Evolutionary conservation across 805 yeast genomes (phyloP), one percentile per base, ranked within the genome.

Genomic region (Saturnispora saitoi): DNA sequence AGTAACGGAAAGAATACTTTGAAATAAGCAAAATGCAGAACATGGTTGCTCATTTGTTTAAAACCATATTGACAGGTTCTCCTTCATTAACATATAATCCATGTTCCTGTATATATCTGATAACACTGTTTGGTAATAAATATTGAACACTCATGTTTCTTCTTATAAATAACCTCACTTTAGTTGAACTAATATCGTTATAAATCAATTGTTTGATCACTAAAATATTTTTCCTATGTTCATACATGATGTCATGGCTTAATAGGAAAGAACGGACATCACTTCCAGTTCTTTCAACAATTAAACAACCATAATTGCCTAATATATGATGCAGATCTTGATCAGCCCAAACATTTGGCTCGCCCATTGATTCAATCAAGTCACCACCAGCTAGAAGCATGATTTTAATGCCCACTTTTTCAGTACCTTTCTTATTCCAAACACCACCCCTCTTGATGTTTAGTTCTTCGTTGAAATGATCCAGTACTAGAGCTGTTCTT

Each of bases 321-420:
- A 93, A 73, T 42, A 93, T 93, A 64, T 93, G 99, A 59, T 89
- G 95, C 58, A 93, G 72, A 66, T 93, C 99, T 50, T 77, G 83
- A 64, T 91, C 98, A 1, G 95, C 95, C 99, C 99, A 93, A 34
- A 93, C 99, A 59, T 91, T 93, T 20, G 99, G 98, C 67, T 93
- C 99, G n/a, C 99, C 99, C 98, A 93, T 93, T 40, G 95, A 83
- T 65, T 93, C 99, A 47, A 93, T 93, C 57, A 93, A 75, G 67
- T 93, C 99, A 39, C 99, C 99, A 45, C 99, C 99, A 0, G 99
- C 99, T 37, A 93, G 71, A 48, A 93, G 74, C 98, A 93, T 91
- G 59, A 93, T 83, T 64, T 91, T 91, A 47, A 86, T 96, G 22
- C 96, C 96, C 9, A 58, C 45, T 42, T 58, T 60, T 32, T 60